These are phyloP conservation scores for Stephania yunnanensis DNA, from an alignment of 164 flowering plant genomes.

Conservation along the genomic window DNA sequence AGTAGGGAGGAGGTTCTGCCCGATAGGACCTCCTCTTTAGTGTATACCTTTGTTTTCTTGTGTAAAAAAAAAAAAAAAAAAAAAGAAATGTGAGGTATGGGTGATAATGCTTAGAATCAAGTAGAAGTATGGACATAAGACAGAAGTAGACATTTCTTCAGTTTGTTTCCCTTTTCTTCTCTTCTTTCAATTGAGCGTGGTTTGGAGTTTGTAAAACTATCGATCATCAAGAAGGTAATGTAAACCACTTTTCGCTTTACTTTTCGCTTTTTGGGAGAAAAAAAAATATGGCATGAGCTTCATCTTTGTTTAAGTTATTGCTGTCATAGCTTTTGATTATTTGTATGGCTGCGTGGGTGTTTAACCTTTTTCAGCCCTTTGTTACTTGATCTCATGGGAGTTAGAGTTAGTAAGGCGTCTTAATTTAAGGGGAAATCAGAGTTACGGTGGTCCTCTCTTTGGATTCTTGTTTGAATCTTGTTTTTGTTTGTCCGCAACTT, in stretches of 20 bases:
- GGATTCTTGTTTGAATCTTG: no score
- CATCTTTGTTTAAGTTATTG: background rate
- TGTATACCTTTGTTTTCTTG: background rate
- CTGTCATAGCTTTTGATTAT: no score
- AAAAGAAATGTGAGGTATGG: background rate
- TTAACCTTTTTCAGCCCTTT: no score
- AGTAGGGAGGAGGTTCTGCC: background rate
- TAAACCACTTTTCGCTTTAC: no score
- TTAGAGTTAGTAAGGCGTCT: no score
- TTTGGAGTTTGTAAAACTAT: background rate
- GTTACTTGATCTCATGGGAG: no score
- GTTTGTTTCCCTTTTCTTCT: background rate
- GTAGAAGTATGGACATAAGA: background rate
- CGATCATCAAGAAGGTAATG: no score
- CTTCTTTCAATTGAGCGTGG: background rate
- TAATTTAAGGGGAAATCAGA: no score
- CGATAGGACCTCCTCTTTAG: background rate
- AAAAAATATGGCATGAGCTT: background rate
- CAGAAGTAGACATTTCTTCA: background rate
- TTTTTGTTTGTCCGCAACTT: background rate
- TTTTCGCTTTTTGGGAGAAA: no score
- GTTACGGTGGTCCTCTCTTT: no score
- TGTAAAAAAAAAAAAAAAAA: background rate
- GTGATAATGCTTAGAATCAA: background rate
- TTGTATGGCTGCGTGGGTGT: no score